Conservation (phyloP, 768 basidiomycete genomes). For the Trametes cinnabarina region DNA sequence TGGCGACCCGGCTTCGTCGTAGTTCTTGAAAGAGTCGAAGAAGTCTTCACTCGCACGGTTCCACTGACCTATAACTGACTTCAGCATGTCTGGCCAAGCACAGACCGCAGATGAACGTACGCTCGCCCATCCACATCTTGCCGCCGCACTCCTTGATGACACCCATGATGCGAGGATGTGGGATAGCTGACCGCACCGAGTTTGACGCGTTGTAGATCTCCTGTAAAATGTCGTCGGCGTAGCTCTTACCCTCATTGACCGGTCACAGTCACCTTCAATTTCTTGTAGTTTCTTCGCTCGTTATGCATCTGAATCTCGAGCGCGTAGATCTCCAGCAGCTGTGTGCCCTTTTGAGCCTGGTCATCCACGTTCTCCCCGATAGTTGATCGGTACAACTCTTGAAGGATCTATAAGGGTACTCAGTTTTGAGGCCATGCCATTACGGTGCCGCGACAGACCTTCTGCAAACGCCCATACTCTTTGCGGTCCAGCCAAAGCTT, state of each 20-base stretch:
- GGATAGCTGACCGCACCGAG: slow-evolving; percentile 91
- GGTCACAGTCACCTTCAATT: slow-evolving; percentile 67
- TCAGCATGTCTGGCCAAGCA: background rate
- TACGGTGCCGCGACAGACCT: slow-evolving; percentile 42
- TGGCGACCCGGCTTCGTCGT: slow-evolving; percentile 95
- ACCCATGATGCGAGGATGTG: slow-evolving; percentile 97
- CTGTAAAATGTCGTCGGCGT: too few species aligned
- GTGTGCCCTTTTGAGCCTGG: slow-evolving; percentile 91
- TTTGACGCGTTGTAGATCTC: slow-evolving; percentile 97
- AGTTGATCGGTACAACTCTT: slow-evolving; percentile 71
- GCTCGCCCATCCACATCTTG: slow-evolving; percentile 99
- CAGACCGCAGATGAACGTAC: slow-evolving; percentile 41
- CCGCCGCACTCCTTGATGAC: slow-evolving; percentile 99
- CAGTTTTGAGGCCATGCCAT: background rate
- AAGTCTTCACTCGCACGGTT: slow-evolving; percentile 96
- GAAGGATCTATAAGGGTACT: slow-evolving; percentile 54
- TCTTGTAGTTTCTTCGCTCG: slow-evolving; percentile 92
- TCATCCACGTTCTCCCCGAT: slow-evolving; percentile 66
- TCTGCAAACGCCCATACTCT: slow-evolving; percentile 81
- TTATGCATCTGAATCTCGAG: slow-evolving; percentile 99
- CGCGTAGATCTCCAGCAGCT: slow-evolving; percentile 94
- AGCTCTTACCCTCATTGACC: too few species aligned
- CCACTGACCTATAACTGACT: slow-evolving; percentile 70
- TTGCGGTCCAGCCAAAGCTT: slow-evolving; percentile 96
- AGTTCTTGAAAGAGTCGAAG: slow-evolving; percentile 98